Percentiles rank a stretch among this genome's conserved stretches.
These are phyloP conservation scores for Eimeria necatrix DNA, from an alignment of 169 alveolate genomes.

Conservation along the genomic window DNA sequence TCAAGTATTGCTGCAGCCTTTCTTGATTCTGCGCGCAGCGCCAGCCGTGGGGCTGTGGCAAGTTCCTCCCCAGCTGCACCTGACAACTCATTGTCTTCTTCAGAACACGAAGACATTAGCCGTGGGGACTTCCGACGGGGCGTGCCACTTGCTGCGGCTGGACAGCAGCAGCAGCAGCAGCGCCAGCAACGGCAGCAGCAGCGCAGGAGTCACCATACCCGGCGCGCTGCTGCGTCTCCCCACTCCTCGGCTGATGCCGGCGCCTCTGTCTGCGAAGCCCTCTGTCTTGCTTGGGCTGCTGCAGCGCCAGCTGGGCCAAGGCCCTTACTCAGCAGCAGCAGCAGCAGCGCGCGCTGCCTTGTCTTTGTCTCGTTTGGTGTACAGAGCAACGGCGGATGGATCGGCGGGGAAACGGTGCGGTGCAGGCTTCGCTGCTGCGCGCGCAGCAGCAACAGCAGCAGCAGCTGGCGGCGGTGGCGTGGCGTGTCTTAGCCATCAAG, in stretches of 20 bases:
- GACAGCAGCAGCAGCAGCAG: conserved; percentile 66
- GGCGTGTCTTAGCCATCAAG: conserved; percentile 45
- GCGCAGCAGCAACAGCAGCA: conserved; percentile 58
- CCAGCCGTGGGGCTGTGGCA: conserved; percentile 44
- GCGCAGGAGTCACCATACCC: background rate
- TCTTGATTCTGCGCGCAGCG: conserved; percentile 34
- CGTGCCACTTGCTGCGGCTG: conserved; percentile 56
- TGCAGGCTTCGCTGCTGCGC: conserved; percentile 16
- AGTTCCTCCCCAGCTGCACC: conserved; percentile 33
- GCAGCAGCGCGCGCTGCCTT: conserved; percentile 45
- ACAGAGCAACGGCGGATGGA: background rate
- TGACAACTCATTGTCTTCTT: conserved; percentile 11
- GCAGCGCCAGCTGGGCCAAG: conserved; percentile 17
- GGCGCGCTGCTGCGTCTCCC: conserved; percentile 58
- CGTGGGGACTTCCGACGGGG: conserved; percentile 73
- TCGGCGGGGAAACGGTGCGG: background rate
- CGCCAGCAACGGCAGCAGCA: background rate
- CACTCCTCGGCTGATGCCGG: conserved; percentile 36
- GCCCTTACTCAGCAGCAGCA: background rate
- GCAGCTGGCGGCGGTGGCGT: conserved; percentile 56
- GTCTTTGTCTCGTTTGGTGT: conserved; percentile 3
- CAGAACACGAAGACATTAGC: conserved; percentile 58
- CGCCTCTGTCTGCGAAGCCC: conserved; percentile 7
- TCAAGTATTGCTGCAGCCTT: background rate
- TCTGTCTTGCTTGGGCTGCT: conserved; percentile 31